Evolutionary conservation across 2,329 filamentous ascomycete genomes (phyloP).

Genomic region (Teratosphaeria pseudoeucalypti): DNA sequence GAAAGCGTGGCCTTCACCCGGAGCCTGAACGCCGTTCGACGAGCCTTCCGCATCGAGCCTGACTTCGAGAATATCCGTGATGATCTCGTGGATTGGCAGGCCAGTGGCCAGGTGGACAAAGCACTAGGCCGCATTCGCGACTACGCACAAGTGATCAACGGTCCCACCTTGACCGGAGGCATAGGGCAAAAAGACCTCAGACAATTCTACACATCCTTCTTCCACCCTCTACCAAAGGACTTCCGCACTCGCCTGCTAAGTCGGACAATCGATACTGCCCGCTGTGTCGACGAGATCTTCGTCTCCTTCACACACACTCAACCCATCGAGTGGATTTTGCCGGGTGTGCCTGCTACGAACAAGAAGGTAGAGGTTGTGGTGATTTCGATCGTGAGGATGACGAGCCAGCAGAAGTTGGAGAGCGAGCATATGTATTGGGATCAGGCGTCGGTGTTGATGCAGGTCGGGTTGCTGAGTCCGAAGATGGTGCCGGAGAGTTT

Average conservation of each 20-base stretch:
- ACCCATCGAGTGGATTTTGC: slow-evolving; percentile 49
- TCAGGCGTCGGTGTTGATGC: slow-evolving; percentile 50
- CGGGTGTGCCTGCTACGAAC: slow-evolving; percentile 46
- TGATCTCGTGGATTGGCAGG: slow-evolving; percentile 17
- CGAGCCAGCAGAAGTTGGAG: slow-evolving; percentile 41
- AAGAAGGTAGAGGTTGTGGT: slow-evolving; percentile 46
- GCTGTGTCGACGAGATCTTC: slow-evolving; percentile 52
- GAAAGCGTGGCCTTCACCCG: slow-evolving; percentile 61
- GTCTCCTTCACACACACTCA: slow-evolving; percentile 47
- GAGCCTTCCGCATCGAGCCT: slow-evolving; percentile 46
- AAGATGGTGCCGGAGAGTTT: slow-evolving; percentile 40
- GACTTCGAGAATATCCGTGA: slow-evolving; percentile 38
- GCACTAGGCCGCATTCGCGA: slow-evolving; percentile 29
- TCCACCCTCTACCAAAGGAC: slow-evolving; percentile 41
- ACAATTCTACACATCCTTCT: slow-evolving; percentile 48
- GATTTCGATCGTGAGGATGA: slow-evolving; percentile 46
- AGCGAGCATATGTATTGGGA: slow-evolving; percentile 54
- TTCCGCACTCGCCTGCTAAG: slow-evolving; percentile 45
- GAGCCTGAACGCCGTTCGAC: slow-evolving; percentile 48
- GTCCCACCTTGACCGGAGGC: slow-evolving; percentile 37
- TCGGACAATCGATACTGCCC: slow-evolving; percentile 47
- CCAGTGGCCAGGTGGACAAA: slow-evolving; percentile 25
- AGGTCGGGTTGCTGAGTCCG: slow-evolving; percentile 48
- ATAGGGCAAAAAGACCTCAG: slow-evolving; percentile 32
- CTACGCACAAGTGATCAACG: slow-evolving; percentile 32